Percentiles rank a stretch among this genome's conserved stretches.
Evolutionary conservation across 176 grass and related monocot species (phyloP).

Genomic region (Cenchrus americanus): DNA sequence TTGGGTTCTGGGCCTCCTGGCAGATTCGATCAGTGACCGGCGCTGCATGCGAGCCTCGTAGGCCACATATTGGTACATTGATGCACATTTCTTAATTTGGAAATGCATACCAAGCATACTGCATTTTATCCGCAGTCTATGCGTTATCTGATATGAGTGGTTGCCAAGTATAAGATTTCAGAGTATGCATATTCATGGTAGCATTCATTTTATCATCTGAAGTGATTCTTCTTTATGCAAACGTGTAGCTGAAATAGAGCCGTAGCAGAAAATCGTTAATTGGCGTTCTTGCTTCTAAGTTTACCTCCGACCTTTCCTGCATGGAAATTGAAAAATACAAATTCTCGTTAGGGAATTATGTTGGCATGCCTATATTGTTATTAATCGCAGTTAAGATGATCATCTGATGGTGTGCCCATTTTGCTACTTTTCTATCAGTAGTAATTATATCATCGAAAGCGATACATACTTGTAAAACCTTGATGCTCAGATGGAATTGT

Average conservation of each 20-base stretch:
- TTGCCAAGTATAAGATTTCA: not conserved
- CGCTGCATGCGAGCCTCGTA: not conserved
- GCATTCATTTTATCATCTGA: conserved; percentile 9
- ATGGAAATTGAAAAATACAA: not conserved
- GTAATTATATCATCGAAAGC: not conserved
- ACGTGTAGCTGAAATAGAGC: not conserved
- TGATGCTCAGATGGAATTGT: conserved; percentile 1
- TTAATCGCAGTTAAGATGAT: not conserved
- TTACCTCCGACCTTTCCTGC: not conserved
- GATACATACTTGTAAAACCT: not conserved
- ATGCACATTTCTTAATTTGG: conserved; percentile 4
- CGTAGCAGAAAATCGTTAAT: not conserved
- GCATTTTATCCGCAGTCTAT: not conserved
- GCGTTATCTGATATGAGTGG: conserved; percentile 1
- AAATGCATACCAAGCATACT: not conserved
- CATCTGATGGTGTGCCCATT: not conserved
- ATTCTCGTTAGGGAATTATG: not conserved
- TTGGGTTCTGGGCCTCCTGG: not conserved
- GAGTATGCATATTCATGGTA: not conserved
- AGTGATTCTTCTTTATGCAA: conserved; percentile 6
- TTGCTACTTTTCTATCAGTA: not conserved
- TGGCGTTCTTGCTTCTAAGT: not conserved
- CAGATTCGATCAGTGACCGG: not conserved
- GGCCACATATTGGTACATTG: not conserved
- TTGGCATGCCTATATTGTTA: not conserved